Evolutionary conservation across 768 basidiomycete genomes (phyloP), one percentile per base, ranked within the genome.

Genomic region (Lentinula aciculospora): DNA sequence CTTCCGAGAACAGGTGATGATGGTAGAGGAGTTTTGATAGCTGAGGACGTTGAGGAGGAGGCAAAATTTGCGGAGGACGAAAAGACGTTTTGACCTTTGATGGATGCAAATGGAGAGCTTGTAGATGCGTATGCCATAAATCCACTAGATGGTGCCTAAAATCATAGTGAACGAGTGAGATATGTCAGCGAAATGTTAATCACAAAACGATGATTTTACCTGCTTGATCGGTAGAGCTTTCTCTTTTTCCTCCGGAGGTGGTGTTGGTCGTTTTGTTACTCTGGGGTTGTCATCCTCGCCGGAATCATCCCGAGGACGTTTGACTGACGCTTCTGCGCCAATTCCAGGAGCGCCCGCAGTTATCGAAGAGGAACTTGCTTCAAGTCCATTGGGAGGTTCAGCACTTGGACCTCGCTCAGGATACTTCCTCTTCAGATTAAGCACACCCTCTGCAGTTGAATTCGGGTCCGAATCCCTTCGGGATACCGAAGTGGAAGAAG

Each of bases 101-200:
- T 83, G 47, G 80, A 70, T 13, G 86, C 83, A 64, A 92, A 92
- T 4, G 89, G 89, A 2, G 89, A 91, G 56, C 75, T 79, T 10
- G 81, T 73, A 2, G 88, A 85, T 12, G 89, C 89, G 64, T 90
- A 92, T 2, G 88, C 86, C 80, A 86, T 84, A 69, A 92, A 92
- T 25, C 89, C 89, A 54, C 81, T 73, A 87, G 88, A 55, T 45
- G 46, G 51, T 37, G 31, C 60, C 53, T 57, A 28, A 9, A 34
- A 34, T 13, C 8, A 53, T 46, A 40, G 39, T 44, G 50, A 49
- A 48, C 29, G 37, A 13, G 55, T 59, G 29, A 50, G 9, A 12
- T 21, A 48, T 9, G 56, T 49, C 60, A 48, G 58, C 61, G 55
- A 58, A 58, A 36, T 58, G 56, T 23, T n/a, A 47, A 34, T 37